A percentile compares a stretch with the other conserved stretches of the same genome.
Evolutionary conservation across 1,284 basidiomycete genomes (phyloP).

Genomic region (Tilletiopsis washingtonensis): DNA sequence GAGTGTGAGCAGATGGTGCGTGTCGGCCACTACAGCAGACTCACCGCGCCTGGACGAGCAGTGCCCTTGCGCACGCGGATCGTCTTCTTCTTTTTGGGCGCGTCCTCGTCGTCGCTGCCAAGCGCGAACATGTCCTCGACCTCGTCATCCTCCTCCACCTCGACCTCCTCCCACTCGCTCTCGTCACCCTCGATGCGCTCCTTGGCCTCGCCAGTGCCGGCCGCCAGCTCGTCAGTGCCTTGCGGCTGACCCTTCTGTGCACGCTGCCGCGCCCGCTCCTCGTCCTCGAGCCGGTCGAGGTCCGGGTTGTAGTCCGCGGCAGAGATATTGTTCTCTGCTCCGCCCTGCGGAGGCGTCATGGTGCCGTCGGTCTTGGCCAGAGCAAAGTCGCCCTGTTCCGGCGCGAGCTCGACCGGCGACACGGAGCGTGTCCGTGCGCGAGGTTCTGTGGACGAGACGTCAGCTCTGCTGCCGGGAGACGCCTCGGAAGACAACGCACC

Average conservation of each 20-base stretch:
- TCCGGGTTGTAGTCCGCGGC: slow-evolving; percentile 27
- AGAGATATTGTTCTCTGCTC: slow-evolving; percentile 4
- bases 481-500: too few species aligned
- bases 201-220: background rate
- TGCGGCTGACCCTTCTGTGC: background rate
- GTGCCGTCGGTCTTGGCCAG: slow-evolving; percentile 6
- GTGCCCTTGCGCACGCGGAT: slow-evolving; percentile 17
- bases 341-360: too few species aligned
- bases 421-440: too few species aligned
- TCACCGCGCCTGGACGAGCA: slow-evolving; percentile 2
- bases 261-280: slow-evolving; percentile 8
- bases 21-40: background rate
- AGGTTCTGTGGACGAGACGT: too few species aligned
- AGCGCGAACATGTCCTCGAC: slow-evolving; percentile 44
- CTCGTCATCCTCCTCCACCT: slow-evolving; percentile 39
- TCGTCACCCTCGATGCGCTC: slow-evolving; percentile 6
- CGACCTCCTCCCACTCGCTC: slow-evolving; percentile 34
- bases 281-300: slow-evolving; percentile 17
- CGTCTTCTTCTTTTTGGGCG: slow-evolving; percentile 25
- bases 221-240: background rate
- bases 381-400: background rate
- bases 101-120: slow-evolving; percentile 14
- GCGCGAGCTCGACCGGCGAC: background rate
- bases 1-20: background rate
- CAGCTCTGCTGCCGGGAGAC: too few species aligned